Conservation (phyloP, 2,329 filamentous ascomycete species). For the Ploettnerulaceae sp. region DNA sequence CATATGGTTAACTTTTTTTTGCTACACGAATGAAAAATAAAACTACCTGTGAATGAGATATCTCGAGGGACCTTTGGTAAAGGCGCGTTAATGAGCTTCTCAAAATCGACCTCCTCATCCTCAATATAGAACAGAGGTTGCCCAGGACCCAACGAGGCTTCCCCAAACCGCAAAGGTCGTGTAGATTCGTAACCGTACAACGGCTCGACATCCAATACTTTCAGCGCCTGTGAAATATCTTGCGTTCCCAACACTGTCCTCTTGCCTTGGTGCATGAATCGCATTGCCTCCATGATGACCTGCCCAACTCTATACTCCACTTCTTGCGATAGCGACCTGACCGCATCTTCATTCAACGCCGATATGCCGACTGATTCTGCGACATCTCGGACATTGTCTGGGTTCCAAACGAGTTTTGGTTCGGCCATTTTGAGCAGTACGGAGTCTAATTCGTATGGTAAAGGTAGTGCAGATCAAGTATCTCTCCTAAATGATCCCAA, state of each 20-base stretch:
- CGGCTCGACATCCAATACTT: constrained; percentile 85
- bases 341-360: constrained; percentile 75
- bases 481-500: too few relatives aligned
- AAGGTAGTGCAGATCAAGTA: too few relatives aligned
- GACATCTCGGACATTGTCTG: constrained; percentile 91
- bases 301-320: constrained; percentile 93
- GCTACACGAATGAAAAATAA: background rate
- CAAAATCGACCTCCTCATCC: constrained; percentile 97
- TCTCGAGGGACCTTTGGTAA: constrained; percentile 92
- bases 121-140: constrained; percentile 97
- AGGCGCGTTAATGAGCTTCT: constrained; percentile 96
- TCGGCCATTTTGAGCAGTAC: constrained; percentile 25
- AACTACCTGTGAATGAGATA: constrained; percentile 79
- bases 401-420: constrained; percentile 73
- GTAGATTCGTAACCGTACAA: constrained; percentile 95
- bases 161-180: constrained; percentile 81
- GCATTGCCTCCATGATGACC: constrained; percentile 87
- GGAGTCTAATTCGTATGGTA: background rate
- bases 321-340: constrained; percentile 83
- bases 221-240: constrained; percentile 81
- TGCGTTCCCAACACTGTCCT: constrained; percentile 84
- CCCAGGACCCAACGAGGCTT: constrained; percentile 87
- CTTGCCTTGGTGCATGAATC: constrained; percentile 90
- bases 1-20: constrained; percentile 12
- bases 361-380: constrained; percentile 91